Evolutionary conservation across 2,329 filamentous ascomycete species (phyloP).

Genomic region (Sphaerostilbella broomeana): DNA sequence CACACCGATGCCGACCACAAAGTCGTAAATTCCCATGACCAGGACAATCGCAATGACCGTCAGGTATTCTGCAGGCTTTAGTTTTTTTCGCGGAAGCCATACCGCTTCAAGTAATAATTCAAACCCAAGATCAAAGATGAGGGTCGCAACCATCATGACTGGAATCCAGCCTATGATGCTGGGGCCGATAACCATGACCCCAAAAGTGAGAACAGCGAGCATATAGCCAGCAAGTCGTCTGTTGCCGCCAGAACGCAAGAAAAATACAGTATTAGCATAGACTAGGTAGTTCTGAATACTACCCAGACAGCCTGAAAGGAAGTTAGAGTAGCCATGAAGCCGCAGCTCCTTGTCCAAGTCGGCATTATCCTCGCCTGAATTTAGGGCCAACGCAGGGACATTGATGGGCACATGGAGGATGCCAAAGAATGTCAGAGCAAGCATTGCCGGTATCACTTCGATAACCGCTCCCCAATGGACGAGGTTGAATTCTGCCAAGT

Average conservation of each 20-base stretch:
- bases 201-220: conserved; percentile 72
- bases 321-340: conserved; percentile 89
- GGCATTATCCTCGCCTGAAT: conserved; percentile 85
- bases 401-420: conserved; percentile 97
- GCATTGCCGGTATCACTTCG: conserved; percentile 88
- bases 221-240: conserved; percentile 79
- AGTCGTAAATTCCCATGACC: conserved; percentile 95
- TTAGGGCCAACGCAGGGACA: conserved; percentile 85
- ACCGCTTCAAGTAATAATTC: conserved; percentile 85
- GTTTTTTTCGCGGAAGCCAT: conserved; percentile 79
- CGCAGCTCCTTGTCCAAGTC: conserved; percentile 87
- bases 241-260: conserved; percentile 87
- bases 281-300: conserved; percentile 97
- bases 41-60: conserved; percentile 86
- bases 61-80: conserved; percentile 80
- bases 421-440: conserved; percentile 95
- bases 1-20: conserved; percentile 87
- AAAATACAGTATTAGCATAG: conserved; percentile 95
- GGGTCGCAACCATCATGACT: conserved; percentile 89
- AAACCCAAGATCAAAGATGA: conserved; percentile 93
- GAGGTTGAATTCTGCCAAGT: conserved; percentile 60
- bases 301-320: conserved; percentile 75
- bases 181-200: conserved; percentile 79
- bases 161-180: conserved; percentile 89
- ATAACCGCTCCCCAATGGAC: conserved; percentile 78